Base-by-base conservation (phyloP, 2,329 filamentous ascomycete species). In the Fusarium domesticum region DNA sequence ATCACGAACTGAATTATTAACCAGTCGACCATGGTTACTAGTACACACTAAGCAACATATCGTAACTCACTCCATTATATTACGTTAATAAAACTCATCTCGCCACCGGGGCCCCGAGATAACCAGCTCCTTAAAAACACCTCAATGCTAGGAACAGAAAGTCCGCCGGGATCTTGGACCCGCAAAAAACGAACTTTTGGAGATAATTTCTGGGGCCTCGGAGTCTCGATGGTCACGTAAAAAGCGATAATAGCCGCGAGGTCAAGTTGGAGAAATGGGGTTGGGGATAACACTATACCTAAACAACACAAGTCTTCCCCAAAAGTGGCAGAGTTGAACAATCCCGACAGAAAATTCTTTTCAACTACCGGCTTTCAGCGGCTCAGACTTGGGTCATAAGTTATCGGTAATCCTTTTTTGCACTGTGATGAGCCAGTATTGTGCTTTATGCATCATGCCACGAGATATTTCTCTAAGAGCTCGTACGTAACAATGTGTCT, bases 221-320 rank as follows among this genome's bases (percentile, higher is more conserved):
- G 14, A 28, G 7, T 10, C 4, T 28, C 14, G 23, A 28, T 8
- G 4, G 23, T 12, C 23, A 3, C 14, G 20, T 10, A 35, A 37
- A 28, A 14, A 37, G 35, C 35, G 35, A 37, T 15, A 25, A 25
- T 37, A 37, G 35, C 35, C 35, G 35, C 19, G n/a, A 25, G 20
- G 5, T 6, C 16, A 14, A 7, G 8, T 37, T 19, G 35, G 35
- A 28, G 8, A 16, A 25, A 23, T 15, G n/a, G 19, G 16, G 11
- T 25, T 10, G 35, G 18, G 14, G 19, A 8, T 11, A 16, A 12
- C 35, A 16, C 35, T 25, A 37, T 10, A 16, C 18, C 23, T 5
- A 28, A 38, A 38, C 15, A 38, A 15, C 36, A 18, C 2, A 39
- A 33, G 37, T 18, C 14, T 15, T 25, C 6, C 37, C 30, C 16